Evolutionary conservation across 2,329 filamentous ascomycete species (phyloP).

Genomic region (Apiospora hydei): DNA sequence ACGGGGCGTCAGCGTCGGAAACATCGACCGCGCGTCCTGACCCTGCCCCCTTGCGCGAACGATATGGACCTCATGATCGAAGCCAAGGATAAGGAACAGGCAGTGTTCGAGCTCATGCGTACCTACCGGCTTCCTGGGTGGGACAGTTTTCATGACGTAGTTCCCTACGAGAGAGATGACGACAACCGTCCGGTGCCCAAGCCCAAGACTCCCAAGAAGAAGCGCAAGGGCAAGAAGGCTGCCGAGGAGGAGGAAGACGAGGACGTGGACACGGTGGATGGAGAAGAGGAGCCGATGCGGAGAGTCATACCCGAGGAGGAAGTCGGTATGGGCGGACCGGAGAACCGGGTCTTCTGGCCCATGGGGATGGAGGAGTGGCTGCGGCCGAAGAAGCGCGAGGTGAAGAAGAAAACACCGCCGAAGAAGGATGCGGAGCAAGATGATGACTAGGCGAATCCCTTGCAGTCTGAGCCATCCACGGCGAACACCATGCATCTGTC

Average conservation of each 20-base stretch:
- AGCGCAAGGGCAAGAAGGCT: constrained; percentile 45
- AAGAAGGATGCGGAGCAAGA: constrained; percentile 38
- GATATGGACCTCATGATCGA: constrained; percentile 99
- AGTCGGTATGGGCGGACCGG: constrained; percentile 84
- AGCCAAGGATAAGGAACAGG: constrained; percentile 97
- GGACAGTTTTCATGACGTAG: constrained; percentile 76
- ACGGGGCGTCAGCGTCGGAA: constrained; percentile 82
- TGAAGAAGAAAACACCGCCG: constrained; percentile 57
- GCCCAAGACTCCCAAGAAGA: constrained; percentile 53
- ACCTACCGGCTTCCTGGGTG: constrained; percentile 85
- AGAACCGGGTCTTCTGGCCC: constrained; percentile 89
- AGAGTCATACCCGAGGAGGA: constrained; percentile 69
- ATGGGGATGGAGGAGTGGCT: constrained; percentile 91
- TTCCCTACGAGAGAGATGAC: constrained; percentile 79
- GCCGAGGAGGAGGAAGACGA: constrained; percentile 46
- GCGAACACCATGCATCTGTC: not conserved
- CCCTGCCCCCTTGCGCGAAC: constrained; percentile 79
- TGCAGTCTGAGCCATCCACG: not conserved
- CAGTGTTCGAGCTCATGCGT: constrained; percentile 92
- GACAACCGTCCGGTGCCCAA: constrained; percentile 69
- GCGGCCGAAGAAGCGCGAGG: constrained; percentile 76
- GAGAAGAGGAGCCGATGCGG: constrained; percentile 48
- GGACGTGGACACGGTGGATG: constrained; percentile 37
- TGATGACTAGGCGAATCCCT: not conserved
- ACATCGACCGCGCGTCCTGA: constrained; percentile 80